Conservation (phyloP, 2,329 filamentous ascomycete genomes). For the Didymella lethalis region DNA sequence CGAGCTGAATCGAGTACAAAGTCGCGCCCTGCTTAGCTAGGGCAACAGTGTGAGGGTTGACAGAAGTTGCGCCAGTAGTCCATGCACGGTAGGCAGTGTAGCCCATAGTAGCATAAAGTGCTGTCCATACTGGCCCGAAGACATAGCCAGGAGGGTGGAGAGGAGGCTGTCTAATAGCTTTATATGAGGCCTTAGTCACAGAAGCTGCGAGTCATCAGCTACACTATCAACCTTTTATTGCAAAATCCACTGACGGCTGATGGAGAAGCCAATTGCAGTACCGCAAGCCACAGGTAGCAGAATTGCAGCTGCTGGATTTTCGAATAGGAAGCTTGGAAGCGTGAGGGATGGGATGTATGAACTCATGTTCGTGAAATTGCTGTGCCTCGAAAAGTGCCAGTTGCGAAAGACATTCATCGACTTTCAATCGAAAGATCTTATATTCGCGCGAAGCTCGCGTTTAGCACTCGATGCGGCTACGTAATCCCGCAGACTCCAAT, state of each 20-base stretch:
- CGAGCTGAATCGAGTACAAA: slow-evolving; percentile 86
- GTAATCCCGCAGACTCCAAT: slow-evolving; percentile 17
- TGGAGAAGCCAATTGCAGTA: slow-evolving; percentile 74
- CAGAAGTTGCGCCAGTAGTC: slow-evolving; percentile 66
- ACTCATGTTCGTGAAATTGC: slow-evolving; percentile 66
- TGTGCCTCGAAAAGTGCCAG: neutral
- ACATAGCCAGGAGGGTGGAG: slow-evolving; percentile 64
- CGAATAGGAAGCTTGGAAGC: slow-evolving; percentile 74
- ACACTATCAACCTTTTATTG: too few species aligned
- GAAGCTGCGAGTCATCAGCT: slow-evolving; percentile 9
- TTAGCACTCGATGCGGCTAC: slow-evolving; percentile 12
- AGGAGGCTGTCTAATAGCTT: slow-evolving; percentile 71
- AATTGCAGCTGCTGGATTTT: slow-evolving; percentile 74
- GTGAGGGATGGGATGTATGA: slow-evolving; percentile 80
- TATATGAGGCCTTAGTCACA: slow-evolving; percentile 65
- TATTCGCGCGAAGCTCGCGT: slow-evolving; percentile 12
- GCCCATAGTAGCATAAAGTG: slow-evolving; percentile 76
- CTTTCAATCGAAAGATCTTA: slow-evolving; percentile 10
- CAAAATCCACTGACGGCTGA: slow-evolving; percentile 62
- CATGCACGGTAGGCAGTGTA: slow-evolving; percentile 85
- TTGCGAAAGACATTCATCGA: neutral
- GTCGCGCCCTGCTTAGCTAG: slow-evolving; percentile 74
- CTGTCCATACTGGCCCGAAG: slow-evolving; percentile 67
- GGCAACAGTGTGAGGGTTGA: slow-evolving; percentile 57
- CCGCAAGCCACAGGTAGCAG: slow-evolving; percentile 78